Evolutionary conservation across 306 rosid genomes (phyloP).

Genomic region (Abrus pulchellus): DNA sequence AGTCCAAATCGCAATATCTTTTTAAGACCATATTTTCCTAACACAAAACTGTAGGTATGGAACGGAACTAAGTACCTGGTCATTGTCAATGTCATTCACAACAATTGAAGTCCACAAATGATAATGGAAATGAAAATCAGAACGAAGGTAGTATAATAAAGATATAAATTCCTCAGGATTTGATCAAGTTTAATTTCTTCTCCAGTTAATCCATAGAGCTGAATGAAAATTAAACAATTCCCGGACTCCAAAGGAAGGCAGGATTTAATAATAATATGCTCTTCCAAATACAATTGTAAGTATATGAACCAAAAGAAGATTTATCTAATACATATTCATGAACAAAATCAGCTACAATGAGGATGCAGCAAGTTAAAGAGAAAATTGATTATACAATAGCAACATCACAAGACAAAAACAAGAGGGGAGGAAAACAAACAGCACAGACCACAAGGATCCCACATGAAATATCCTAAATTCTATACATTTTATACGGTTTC

Average conservation of each 20-base stretch:
- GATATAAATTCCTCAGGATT: constrained; percentile 8
- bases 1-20: constrained; percentile 26
- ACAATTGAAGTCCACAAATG: not conserved
- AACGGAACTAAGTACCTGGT: constrained; percentile 18
- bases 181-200: not conserved
- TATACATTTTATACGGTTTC: constrained; percentile 57
- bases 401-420: constrained; percentile 44
- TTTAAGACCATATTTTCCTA: constrained; percentile 5
- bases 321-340: constrained; percentile 29
- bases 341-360: constrained; percentile 56
- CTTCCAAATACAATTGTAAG: constrained; percentile 39
- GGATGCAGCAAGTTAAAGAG: constrained; percentile 53
- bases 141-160: not conserved
- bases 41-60: not conserved
- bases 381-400: constrained; percentile 60
- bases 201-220: constrained; percentile 15
- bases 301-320: constrained; percentile 41
- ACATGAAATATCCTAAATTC: constrained; percentile 54
- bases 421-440: constrained; percentile 34
- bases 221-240: constrained; percentile 29
- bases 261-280: constrained; percentile 16
- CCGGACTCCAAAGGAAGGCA: constrained; percentile 10
- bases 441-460: constrained; percentile 54
- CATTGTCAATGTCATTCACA: constrained; percentile 5
- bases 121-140: not conserved